A percentile compares a stretch with the other conserved stretches of the same genome.
These are phyloP conservation scores for Arthrobotrys conoides DNA, from an alignment of 2,329 filamentous ascomycete species.

Conservation along the genomic window DNA sequence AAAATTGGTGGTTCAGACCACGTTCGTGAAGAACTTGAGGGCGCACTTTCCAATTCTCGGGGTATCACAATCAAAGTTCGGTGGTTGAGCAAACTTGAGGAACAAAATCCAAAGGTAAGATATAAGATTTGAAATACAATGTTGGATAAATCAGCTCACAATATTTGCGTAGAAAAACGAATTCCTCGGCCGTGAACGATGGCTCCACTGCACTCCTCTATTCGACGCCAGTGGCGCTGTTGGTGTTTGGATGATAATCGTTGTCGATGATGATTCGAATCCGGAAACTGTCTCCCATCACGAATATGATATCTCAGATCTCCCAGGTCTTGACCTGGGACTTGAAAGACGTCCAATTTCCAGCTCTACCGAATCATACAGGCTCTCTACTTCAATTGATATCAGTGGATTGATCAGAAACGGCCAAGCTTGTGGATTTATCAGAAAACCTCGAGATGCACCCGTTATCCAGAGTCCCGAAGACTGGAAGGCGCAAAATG, in stretches of 20 bases:
- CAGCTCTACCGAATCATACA: constrained; percentile 30
- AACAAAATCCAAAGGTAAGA: constrained; percentile 62
- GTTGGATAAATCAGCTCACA: not conserved
- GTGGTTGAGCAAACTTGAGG: constrained; percentile 74
- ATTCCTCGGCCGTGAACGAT: constrained; percentile 74
- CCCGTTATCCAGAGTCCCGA: constrained; percentile 44
- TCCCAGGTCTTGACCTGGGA: constrained; percentile 26
- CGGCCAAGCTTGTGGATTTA: constrained; percentile 25
- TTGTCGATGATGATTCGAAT: constrained; percentile 71
- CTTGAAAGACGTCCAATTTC: constrained; percentile 31
- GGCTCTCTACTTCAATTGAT: constrained; percentile 29
- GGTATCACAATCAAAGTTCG: constrained; percentile 82
- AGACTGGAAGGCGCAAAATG: constrained; percentile 40
- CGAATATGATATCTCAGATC: constrained; percentile 47
- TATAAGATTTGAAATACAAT: not conserved
- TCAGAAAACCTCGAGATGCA: constrained; percentile 37
- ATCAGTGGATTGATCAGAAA: not conserved
- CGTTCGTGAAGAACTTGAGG: constrained; percentile 70
- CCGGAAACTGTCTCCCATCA: constrained; percentile 13
- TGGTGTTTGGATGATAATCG: constrained; percentile 83
- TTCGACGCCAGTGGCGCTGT: constrained; percentile 77
- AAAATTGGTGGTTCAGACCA: constrained; percentile 71
- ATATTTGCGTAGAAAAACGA: constrained; percentile 65
- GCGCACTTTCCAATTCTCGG: constrained; percentile 77
- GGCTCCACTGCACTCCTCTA: constrained; percentile 84